These are phyloP conservation scores for Penicillium samsonianum DNA, from an alignment of 495 filamentous ascomycete species.

Conservation along the genomic window DNA sequence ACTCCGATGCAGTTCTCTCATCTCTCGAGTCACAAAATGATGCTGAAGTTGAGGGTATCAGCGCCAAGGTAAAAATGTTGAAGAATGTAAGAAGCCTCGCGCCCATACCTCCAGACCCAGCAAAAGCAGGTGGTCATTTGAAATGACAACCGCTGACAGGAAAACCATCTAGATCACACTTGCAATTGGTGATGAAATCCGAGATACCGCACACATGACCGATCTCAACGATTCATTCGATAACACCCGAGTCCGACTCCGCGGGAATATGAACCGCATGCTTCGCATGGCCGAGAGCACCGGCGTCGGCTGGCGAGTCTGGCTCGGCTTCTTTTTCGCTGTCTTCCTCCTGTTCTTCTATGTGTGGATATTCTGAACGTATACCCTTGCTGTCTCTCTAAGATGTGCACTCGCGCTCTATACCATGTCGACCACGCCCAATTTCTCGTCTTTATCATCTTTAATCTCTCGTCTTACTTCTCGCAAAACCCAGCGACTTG, in stretches of 20 bases:
- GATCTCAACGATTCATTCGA: constrained; percentile 88
- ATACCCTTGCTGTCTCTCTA: constrained; percentile 1
- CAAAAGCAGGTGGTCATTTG: neutral
- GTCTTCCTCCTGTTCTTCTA: constrained; percentile 83
- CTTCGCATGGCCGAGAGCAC: constrained; percentile 91
- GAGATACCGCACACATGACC: constrained; percentile 78
- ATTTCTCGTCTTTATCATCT: neutral
- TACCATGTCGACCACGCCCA: neutral
- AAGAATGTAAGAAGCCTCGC: constrained; percentile 72
- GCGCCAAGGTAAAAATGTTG: constrained; percentile 85
- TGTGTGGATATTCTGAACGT: constrained; percentile 73
- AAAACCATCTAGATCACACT: constrained; percentile 66
- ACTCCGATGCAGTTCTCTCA: constrained; percentile 87
- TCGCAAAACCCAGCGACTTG: neutral
- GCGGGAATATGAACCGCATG: constrained; percentile 97
- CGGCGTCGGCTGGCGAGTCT: constrained; percentile 91
- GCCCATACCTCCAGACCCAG: neutral
- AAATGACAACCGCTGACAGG: constrained; percentile 9
- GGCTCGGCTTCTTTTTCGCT: constrained; percentile 81
- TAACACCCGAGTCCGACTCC: constrained; percentile 71
- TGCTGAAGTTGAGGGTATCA: constrained; percentile 81
- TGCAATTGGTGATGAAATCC: constrained; percentile 92
- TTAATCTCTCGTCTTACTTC: constrained; percentile 7
- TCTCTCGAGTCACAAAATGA: constrained; percentile 97
- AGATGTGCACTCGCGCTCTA: neutral